Conservation (phyloP, 164 flowering plant genomes). For the Aristolochia californica region DNA sequence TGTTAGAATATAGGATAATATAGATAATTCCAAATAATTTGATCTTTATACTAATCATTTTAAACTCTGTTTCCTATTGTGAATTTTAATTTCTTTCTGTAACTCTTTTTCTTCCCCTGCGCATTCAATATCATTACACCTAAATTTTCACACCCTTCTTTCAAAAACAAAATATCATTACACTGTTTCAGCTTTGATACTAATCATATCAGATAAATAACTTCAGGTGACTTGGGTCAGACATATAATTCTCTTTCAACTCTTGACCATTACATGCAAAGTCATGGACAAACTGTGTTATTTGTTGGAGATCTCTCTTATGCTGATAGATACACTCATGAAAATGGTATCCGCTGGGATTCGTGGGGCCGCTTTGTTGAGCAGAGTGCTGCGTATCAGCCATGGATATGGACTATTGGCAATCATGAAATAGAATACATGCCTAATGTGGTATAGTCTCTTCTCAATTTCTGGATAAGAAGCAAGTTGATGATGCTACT, state of each 20-base stretch:
- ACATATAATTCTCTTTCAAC: conserved; percentile 91
- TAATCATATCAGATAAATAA: background rate
- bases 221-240: conserved; percentile 89
- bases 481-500: too few species aligned
- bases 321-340: conserved; percentile 78
- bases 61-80: too few species aligned
- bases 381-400: conserved; percentile 76
- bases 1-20: too few species aligned
- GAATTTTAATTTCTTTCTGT: too few species aligned
- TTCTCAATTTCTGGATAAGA: background rate
- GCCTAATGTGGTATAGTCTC: conserved; percentile 62
- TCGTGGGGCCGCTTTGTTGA: conserved; percentile 91
- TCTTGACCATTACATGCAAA: conserved; percentile 72
- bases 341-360: conserved; percentile 88
- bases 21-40: too few species aligned
- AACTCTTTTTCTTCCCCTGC: too few species aligned
- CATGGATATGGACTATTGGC: conserved; percentile 96
- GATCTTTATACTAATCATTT: too few species aligned
- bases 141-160: too few species aligned
- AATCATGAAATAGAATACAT: conserved; percentile 93
- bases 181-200: background rate
- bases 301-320: conserved; percentile 97
- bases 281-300: conserved; percentile 40
- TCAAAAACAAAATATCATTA: too few species aligned
- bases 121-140: too few species aligned